Evolutionary conservation across 805 yeast genomes (phyloP).

Genomic region (Lipomyces chichibuensis): DNA sequence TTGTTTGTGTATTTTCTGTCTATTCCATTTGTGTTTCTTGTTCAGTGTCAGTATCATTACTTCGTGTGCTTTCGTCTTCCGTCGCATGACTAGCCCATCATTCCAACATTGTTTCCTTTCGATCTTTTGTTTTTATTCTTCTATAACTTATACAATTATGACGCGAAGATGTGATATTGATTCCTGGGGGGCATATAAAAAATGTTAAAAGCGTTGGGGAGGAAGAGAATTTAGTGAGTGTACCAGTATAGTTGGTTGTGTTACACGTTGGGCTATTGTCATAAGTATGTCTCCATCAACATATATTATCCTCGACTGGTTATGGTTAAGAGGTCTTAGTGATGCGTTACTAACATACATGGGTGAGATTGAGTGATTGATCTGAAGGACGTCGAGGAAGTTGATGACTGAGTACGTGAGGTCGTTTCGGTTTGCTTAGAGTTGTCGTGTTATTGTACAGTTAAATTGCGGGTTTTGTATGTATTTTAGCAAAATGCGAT

Average conservation of each 20-base stretch:
- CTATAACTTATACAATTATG: background rate
- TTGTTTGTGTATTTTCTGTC: background rate
- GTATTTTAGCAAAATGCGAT: slow-evolving; percentile 2
- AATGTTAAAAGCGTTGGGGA: background rate
- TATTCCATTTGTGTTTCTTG: background rate
- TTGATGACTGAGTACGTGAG: slow-evolving; percentile 1
- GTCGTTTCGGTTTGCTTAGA: slow-evolving; percentile 2
- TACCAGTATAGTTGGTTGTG: slow-evolving; percentile 2
- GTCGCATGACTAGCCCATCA: slow-evolving; percentile 1
- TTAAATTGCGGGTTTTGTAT: slow-evolving; percentile 1
- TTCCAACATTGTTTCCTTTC: background rate
- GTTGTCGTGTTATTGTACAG: background rate
- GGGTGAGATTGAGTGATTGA: background rate
- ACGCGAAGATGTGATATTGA: slow-evolving; percentile 1
- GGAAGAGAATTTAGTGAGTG: background rate
- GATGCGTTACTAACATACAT: background rate
- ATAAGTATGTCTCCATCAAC: background rate
- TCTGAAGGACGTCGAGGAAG: background rate
- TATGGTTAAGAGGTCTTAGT: background rate
- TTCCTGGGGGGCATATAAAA: slow-evolving; percentile 1
- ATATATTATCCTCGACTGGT: background rate
- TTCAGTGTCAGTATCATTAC: slow-evolving; percentile 2
- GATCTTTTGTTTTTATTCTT: background rate
- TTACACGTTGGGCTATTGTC: slow-evolving; percentile 1
- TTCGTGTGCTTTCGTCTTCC: background rate